Evolutionary conservation across 345 rosid genomes (phyloP), one percentile per base, ranked within the genome.

Genomic region (Euclidium syriacum): DNA sequence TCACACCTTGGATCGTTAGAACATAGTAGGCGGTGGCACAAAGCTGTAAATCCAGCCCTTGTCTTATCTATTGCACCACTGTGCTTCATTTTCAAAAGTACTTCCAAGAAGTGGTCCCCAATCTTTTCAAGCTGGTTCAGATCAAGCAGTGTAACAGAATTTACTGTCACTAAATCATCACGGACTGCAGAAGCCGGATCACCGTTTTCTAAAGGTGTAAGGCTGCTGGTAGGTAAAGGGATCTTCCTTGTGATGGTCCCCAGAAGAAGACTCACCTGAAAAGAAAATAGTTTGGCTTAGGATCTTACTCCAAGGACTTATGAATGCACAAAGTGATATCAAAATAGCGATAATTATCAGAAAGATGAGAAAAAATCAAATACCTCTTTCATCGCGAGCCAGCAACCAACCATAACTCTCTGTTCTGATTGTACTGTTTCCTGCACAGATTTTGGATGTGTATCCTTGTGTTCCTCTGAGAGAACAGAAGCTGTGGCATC

Each of bases 341-440:
- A 27, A 52, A 70, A 36, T 44, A 70, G 36, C 23, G 41, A 52
- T 7, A 54, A 46, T 23, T 39, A 32, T 46, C 26, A 40, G 33
- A 49, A 40, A 27, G 46, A 49, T 25, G 70, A 48, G 23, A 49
- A 54, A 52, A 54, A 52, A 69, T 25, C 60, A 54, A n/a, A 33
- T 81, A 89, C 96, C 98, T 92, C 98, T 78, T 92, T 89, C 98
- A 87, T 92, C 29, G 96, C 98, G 58, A 89, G 81, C 98, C 98
- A 92, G 79, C 96, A 87, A 68, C 96, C 96, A 59, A 89, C 96
- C 98, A 92, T 86, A 26, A 92, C 94, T 64, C 85, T 71, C 70
- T 92, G 98, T 35, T 87, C 95, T 38, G 87, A 77, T 61, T 75
- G 59, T 71, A 79, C 65, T 26, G 44, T 64, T 70, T 77, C 87